Conservation (phyloP, 2,329 filamentous ascomycete genomes). For the Cytospora piceicola region DNA sequence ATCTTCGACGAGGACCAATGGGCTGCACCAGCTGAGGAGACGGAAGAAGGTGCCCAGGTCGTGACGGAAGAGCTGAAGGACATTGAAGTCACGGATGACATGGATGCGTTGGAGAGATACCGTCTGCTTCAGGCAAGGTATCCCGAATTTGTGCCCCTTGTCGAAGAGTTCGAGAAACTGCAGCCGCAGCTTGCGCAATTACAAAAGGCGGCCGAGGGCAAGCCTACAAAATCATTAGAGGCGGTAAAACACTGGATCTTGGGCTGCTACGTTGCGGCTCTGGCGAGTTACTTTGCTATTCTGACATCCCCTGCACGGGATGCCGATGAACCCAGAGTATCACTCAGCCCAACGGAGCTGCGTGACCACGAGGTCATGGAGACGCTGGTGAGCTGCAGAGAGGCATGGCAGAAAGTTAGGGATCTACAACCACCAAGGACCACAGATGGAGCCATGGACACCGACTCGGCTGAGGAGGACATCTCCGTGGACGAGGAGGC, state of each 20-base stretch:
- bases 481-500: slow-evolving; percentile 37
- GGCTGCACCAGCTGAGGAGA: slow-evolving; percentile 61
- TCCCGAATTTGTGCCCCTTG: slow-evolving; percentile 87
- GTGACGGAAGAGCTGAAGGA: slow-evolving; percentile 88
- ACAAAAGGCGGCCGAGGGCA: slow-evolving; percentile 60
- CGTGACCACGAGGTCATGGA: slow-evolving; percentile 92
- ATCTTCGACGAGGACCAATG: slow-evolving; percentile 90
- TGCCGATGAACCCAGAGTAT: slow-evolving; percentile 54
- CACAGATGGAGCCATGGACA: slow-evolving; percentile 27
- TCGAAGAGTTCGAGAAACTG: slow-evolving; percentile 76
- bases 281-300: slow-evolving; percentile 94
- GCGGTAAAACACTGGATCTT: slow-evolving; percentile 78
- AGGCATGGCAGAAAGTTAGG: slow-evolving; percentile 78
- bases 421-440: slow-evolving; percentile 57
- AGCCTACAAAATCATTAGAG: slow-evolving; percentile 57
- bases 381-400: slow-evolving; percentile 75
- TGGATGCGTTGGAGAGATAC: slow-evolving; percentile 73
- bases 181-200: slow-evolving; percentile 66
- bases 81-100: slow-evolving; percentile 77
- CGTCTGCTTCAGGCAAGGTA: slow-evolving; percentile 80
- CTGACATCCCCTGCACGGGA: slow-evolving; percentile 79
- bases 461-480: slow-evolving; percentile 39
- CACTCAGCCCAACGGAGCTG: slow-evolving; percentile 76
- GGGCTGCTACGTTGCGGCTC: slow-evolving; percentile 81
- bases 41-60: slow-evolving; percentile 59